Evolutionary conservation across 352 stramenopile genomes (phyloP).

Genomic region (Globisporangium abappressorium): DNA sequence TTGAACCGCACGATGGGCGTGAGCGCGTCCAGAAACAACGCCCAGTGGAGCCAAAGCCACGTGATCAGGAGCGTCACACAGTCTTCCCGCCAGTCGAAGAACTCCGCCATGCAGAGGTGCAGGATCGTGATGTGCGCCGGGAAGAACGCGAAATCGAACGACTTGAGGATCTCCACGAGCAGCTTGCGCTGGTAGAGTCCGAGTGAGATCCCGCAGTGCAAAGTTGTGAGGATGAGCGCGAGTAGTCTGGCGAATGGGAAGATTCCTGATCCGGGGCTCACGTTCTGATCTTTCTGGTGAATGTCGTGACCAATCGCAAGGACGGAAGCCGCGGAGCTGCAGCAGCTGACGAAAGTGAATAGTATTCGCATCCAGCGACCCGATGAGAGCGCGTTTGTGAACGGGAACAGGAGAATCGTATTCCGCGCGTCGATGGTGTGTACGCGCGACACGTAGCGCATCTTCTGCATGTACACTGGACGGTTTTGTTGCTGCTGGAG

Average conservation of each 20-base stretch:
- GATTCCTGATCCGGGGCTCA: neutral
- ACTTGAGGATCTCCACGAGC: conserved; percentile 11
- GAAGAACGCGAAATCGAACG: conserved; percentile 25
- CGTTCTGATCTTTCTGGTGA: neutral
- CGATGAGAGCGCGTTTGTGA: neutral
- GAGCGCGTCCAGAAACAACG: conserved; percentile 11
- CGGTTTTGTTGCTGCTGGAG: neutral
- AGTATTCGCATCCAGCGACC: neutral
- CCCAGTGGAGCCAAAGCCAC: conserved; percentile 20
- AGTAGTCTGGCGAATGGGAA: neutral
- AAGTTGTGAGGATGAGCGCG: neutral
- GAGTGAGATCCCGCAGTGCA: conserved; percentile 3
- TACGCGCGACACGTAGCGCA: neutral
- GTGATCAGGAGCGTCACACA: neutral
- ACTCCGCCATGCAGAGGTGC: conserved; percentile 16
- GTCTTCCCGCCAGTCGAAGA: conserved; percentile 13
- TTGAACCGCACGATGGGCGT: conserved; percentile 3
- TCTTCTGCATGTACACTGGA: conserved; percentile 6
- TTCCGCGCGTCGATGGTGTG: neutral
- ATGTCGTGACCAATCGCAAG: neutral
- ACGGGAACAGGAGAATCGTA: neutral
- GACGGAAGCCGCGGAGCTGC: neutral
- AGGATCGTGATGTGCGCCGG: conserved; percentile 16
- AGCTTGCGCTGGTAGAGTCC: conserved; percentile 21
- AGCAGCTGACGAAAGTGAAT: conserved; percentile 5